These are phyloP conservation scores for Exophiala sideris DNA, from an alignment of 2,329 filamentous ascomycete species.

Conservation along the genomic window DNA sequence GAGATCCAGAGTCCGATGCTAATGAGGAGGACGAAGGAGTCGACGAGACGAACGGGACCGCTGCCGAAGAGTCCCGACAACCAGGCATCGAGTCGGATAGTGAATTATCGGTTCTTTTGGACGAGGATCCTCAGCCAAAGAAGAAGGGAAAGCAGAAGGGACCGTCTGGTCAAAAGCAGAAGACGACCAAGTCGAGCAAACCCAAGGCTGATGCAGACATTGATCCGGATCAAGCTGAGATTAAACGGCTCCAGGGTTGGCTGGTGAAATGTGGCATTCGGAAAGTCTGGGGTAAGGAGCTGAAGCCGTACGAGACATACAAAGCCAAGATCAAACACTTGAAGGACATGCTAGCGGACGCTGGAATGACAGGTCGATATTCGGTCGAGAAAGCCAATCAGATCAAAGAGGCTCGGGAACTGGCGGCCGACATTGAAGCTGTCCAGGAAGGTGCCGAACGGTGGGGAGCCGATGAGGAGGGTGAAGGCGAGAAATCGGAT, in stretches of 20 bases:
- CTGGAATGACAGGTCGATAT: constrained; percentile 85
- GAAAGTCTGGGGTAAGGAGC: constrained; percentile 84
- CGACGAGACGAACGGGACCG: constrained; percentile 1
- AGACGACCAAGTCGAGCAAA: constrained; percentile 31
- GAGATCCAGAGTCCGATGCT: constrained; percentile 15
- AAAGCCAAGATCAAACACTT: constrained; percentile 82
- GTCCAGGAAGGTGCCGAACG: constrained; percentile 75
- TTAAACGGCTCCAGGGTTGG: constrained; percentile 84
- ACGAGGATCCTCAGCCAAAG: constrained; percentile 64
- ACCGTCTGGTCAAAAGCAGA: constrained; percentile 33
- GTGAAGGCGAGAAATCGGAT: constrained; percentile 35
- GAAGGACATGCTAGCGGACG: constrained; percentile 70
- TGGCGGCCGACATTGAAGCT: constrained; percentile 77
- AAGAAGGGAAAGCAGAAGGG: constrained; percentile 46
- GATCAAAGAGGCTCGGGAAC: constrained; percentile 83
- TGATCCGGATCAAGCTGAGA: constrained; percentile 68
- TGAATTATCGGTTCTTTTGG: constrained; percentile 72
- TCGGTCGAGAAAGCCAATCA: constrained; percentile 77
- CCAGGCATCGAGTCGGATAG: constrained; percentile 50
- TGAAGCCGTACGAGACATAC: constrained; percentile 69
- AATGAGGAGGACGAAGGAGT: constrained; percentile 15
- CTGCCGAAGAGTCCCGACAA: constrained; percentile 1
- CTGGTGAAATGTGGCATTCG: constrained; percentile 86
- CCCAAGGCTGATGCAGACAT: constrained; percentile 45
- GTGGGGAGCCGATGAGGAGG: constrained; percentile 64